Conservation (phyloP, 257 asterid species). For the Nicotiana tabacum region DNA sequence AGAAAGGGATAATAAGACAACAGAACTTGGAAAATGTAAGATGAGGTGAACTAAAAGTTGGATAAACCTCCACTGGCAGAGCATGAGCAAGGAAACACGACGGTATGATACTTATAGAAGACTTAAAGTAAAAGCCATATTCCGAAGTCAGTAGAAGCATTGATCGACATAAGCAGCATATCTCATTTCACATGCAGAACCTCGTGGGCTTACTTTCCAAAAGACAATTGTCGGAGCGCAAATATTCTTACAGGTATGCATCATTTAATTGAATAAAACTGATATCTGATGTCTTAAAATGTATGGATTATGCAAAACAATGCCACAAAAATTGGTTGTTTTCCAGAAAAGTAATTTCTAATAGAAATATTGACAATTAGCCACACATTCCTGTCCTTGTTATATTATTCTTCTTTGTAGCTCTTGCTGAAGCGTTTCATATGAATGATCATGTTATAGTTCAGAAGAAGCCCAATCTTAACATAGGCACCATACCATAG, state of each 20-base stretch:
- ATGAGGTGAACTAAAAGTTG: constrained; percentile 1
- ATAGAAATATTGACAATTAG: not conserved
- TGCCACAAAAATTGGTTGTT: not conserved
- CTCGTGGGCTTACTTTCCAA: not conserved
- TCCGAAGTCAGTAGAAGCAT: not conserved
- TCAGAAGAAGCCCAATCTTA: not conserved
- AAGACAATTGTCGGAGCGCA: not conserved
- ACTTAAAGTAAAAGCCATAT: not conserved
- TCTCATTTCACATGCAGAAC: not conserved
- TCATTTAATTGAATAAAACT: not conserved
- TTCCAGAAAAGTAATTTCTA: not conserved
- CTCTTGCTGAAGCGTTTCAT: not conserved
- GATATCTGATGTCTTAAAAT: not conserved
- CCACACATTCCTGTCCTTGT: not conserved
- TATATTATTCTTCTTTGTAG: not conserved
- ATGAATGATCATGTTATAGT: not conserved
- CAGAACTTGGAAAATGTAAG: not conserved
- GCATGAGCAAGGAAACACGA: not conserved
- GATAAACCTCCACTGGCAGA: not conserved
- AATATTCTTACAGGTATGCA: not conserved
- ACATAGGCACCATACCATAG: constrained; percentile 44
- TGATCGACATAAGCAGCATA: not conserved
- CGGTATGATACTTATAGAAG: not conserved
- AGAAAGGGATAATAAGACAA: not conserved
- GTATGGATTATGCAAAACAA: not conserved